A percentile compares a stretch with the other conserved stretches of the same genome.
Conservation (phyloP, 768 basidiomycete species). For the Tulasnella sp. region DNA sequence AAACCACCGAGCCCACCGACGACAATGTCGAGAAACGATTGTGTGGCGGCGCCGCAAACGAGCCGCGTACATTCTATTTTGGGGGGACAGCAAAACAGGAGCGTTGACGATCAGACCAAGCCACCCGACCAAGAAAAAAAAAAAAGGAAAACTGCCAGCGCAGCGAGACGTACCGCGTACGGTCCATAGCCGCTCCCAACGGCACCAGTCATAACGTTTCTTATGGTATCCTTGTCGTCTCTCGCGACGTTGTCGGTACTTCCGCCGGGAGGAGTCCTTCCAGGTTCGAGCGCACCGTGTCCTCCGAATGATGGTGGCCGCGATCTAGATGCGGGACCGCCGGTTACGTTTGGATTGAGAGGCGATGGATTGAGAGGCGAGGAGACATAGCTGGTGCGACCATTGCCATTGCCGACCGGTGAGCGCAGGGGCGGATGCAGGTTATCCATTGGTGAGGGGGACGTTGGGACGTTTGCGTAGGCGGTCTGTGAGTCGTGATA, state of each 20-base stretch:
- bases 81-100: neutral
- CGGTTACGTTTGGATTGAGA: conserved; percentile 24
- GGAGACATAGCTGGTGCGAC: conserved; percentile 5
- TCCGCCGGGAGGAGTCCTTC: neutral
- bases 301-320: conserved; percentile 19
- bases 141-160: conserved; percentile 1
- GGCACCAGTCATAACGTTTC: conserved; percentile 23
- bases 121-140: neutral
- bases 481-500: conserved; percentile 8
- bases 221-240: conserved; percentile 13
- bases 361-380: conserved; percentile 28
- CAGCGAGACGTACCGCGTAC: conserved; percentile 26
- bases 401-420: neutral
- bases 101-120: neutral
- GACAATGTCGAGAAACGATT: conserved; percentile 28
- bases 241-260: neutral
- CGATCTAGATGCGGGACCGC: neutral
- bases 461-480: conserved; percentile 22
- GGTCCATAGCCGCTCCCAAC: conserved; percentile 27
- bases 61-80: conserved; percentile 10
- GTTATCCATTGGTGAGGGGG: conserved; percentile 14
- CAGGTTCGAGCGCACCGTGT: neutral
- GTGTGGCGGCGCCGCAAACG: conserved; percentile 13
- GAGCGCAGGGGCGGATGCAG: conserved; percentile 15
- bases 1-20: conserved; percentile 27